phyloP scores from a whole-genome alignment of 345 rosid species.

The Balakata baccata region DNA sequence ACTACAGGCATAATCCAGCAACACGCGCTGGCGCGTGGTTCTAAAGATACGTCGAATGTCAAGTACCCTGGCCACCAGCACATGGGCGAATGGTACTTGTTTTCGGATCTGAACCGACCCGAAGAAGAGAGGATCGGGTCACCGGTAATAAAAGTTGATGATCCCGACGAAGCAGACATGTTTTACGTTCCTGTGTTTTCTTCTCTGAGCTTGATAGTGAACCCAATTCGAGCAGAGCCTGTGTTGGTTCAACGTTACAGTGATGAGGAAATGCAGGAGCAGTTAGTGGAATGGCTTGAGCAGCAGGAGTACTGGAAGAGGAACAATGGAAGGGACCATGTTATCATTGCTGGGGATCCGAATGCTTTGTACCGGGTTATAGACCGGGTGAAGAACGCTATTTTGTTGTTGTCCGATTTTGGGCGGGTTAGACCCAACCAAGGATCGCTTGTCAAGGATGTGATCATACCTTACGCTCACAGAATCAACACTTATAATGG shows the following conservation, averaged over 20 bases:
- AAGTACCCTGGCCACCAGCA: conserved; percentile 98
- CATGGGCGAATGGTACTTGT: conserved; percentile 96
- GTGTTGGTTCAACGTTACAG: conserved; percentile 52
- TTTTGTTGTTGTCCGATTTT: conserved; percentile 70
- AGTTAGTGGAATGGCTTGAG: conserved; percentile 76
- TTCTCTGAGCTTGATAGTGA: conserved; percentile 74
- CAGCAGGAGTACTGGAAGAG: conserved; percentile 77
- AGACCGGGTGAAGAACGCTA: conserved; percentile 64
- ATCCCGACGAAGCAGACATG: conserved; percentile 82
- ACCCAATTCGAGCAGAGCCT: conserved; percentile 36
- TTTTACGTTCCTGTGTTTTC: conserved; percentile 88
- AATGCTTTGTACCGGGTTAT: conserved; percentile 69
- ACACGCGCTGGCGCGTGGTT: conserved; percentile 74
- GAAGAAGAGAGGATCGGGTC: conserved; percentile 60
- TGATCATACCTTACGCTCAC: conserved; percentile 84
- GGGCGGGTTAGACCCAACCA: conserved; percentile 80
- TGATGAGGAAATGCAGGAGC: conserved; percentile 83
- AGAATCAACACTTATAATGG: conserved; percentile 69
- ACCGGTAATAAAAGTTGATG: conserved; percentile 50
- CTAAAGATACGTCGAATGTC: conserved; percentile 42
- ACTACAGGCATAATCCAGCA: conserved; percentile 73
- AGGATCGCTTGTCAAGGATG: conserved; percentile 88
- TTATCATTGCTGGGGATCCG: conserved; percentile 83
- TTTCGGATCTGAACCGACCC: conserved; percentile 60
- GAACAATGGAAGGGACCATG: conserved; percentile 74